phyloP scores from a whole-genome alignment of 805 yeast genomes.

The Danielia reshetovae region DNA sequence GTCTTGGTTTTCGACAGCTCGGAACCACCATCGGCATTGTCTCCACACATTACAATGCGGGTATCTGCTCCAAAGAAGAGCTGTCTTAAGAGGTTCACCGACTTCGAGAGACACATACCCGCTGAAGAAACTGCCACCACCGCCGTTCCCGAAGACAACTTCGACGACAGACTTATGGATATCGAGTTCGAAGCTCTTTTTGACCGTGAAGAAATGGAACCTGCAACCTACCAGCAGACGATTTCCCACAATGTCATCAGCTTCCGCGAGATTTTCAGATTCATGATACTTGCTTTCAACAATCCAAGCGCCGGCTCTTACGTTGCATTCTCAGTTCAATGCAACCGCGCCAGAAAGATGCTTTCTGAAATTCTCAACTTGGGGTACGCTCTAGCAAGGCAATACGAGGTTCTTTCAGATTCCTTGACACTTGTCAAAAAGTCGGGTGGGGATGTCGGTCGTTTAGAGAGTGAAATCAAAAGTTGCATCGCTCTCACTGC shows the following conservation, averaged over 20 bases:
- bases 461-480: background rate
- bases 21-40: background rate
- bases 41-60: background rate
- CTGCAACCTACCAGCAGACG: too few species aligned
- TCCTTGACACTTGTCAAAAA: background rate
- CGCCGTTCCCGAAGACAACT: background rate
- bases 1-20: background rate
- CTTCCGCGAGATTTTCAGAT: background rate
- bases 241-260: background rate
- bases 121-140: background rate
- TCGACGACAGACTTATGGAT: background rate
- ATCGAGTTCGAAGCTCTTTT: background rate
- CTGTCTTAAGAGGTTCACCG: background rate
- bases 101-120: background rate
- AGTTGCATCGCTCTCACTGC: background rate
- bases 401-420: background rate
- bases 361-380: background rate
- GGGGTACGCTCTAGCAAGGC: background rate
- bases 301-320: background rate
- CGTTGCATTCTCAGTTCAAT: background rate
- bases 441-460: background rate
- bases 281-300: background rate
- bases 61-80: background rate
- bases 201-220: background rate
- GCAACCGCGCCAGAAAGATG: background rate